Base-by-base conservation (phyloP, 192 early-diverging fungal genomes). In the Coemansia sp. region DNA sequence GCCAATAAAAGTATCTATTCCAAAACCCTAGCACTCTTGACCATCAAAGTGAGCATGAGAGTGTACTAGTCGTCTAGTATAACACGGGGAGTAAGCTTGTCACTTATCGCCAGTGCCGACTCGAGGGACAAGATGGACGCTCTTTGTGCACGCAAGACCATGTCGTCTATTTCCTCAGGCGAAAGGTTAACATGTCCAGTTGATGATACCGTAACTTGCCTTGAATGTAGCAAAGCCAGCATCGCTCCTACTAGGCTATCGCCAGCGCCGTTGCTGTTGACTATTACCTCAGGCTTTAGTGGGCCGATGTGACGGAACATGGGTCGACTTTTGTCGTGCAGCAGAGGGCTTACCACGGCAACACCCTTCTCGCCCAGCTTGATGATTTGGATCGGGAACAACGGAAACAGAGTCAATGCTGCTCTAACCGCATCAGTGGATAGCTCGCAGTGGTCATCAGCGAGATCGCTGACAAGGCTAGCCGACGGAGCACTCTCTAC, bases 331-430 rank as follows among this genome's bases (percentile, higher is more conserved):
- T 54, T 40, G 24, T 61, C 51, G 29, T 8, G 12, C 0, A 63
- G 63, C 55, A 63, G 57, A 18, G 73, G 66, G 64, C 79, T 69
- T 16, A 80, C 68, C 2, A 88, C 67, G 12, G 85, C 52, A 11
- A 84, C 88, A 27, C 95, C 95, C 18, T 89, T 72, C 8, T 85
- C 60, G 15, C 95, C 95, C 8, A 92, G 74, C 66, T 93, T 96
- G 67, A 92, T 83, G 43, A 93, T 63, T 27, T 91, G 70, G 5
- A 79, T 79, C 2, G 87, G 87, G 31, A 92, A 87, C 70, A 59
- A 60, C 44, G 65, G 88, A 68, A 44, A 90, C 71, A 72, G 69
- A 34, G 64, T 84, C 40, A 18, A 85, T 78, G 65, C 70, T 15
- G 71, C 69, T 5, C 68, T 60, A 18, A 85, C 47, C 16, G 80